Percentiles rank a stretch among this genome's conserved stretches.
These are phyloP conservation scores for Suillus ampliporus DNA, from an alignment of 768 basidiomycete genomes.

Conservation along the genomic window DNA sequence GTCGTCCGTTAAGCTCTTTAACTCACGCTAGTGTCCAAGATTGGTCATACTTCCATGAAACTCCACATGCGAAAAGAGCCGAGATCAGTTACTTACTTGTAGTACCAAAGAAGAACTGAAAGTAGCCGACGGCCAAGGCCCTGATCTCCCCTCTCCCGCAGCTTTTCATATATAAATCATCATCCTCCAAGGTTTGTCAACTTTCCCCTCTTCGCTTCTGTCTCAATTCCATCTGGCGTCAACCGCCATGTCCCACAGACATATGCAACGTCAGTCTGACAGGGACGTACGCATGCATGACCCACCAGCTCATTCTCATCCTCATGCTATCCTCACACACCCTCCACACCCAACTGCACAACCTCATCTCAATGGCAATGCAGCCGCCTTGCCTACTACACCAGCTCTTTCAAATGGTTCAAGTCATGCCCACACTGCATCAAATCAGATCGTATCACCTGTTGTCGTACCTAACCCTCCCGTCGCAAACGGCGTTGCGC, in stretches of 20 bases:
- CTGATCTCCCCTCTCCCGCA: constrained; percentile 49
- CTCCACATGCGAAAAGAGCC: constrained; percentile 31
- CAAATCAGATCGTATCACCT: constrained; percentile 51
- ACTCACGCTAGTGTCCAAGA: constrained; percentile 39
- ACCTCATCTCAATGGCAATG: constrained; percentile 60
- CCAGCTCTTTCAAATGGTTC: constrained; percentile 54
- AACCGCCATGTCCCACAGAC: constrained; percentile 58
- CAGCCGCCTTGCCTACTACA: constrained; percentile 47
- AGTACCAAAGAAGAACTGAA: constrained; percentile 30
- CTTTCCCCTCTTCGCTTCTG: constrained; percentile 52
- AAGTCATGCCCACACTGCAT: constrained; percentile 41
- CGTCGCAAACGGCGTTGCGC: constrained; percentile 30
- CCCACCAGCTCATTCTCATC: constrained; percentile 48
- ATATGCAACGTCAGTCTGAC: constrained; percentile 62
- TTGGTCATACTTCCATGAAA: constrained; percentile 44
- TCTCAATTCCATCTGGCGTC: constrained; percentile 34
- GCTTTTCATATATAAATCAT: constrained; percentile 63
- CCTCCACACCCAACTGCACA: constrained; percentile 42
- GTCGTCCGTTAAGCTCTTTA: constrained; percentile 49
- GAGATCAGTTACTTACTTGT: constrained; percentile 8
- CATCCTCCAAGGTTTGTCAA: constrained; percentile 46
- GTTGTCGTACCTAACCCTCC: constrained; percentile 45
- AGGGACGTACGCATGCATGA: constrained; percentile 72
- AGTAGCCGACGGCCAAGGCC: constrained; percentile 48
- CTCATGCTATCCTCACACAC: constrained; percentile 49